Evolutionary conservation across 2,329 filamentous ascomycete genomes (phyloP), one percentile per base, ranked within the genome.

Genomic region (Sporothrix mexicana): DNA sequence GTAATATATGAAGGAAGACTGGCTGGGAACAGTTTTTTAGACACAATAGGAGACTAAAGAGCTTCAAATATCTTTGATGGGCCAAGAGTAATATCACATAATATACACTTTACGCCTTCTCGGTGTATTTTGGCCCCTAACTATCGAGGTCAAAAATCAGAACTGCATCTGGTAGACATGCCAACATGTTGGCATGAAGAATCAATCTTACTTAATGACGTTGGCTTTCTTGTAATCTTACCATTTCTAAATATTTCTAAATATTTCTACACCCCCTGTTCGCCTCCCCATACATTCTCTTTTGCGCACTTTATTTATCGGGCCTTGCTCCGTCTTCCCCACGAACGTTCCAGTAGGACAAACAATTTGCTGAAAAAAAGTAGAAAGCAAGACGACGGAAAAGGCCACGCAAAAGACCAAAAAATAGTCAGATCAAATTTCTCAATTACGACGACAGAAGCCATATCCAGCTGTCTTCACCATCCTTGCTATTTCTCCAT

Each of bases 311-410:
- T n/a, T 70, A 45, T 70, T 25, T 15, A 51, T 55, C 23, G 25
- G 20, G 23, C 23, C 64, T 41, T 43, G 59, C 59, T 30, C 49
- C 30, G 49, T 71, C 49, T 57, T 72, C 51, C 70, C 70, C 70
- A 72, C 23, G 61, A 67, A 57, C 13, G 36, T 36, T 72, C 70
- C 70, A 72, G 70, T 72, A 72, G 51, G 51, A 68, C 62, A 72
- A 41, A 17, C 5, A 62, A 12, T 25, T n/a, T n/a, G n/a, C n/a
- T 43, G 51, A n/a, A 17, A 12, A 25, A 17, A 9, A 36, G 1
- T 3, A 45, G 49, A 53, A 20, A 2, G 4, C 10, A 13, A 36
- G 4, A 61, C 1, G 8, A n/a, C 55, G 43, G 6, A 6, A 67
- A 45, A 30, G 36, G 10, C 9, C 36, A 30, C 59, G n/a, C 41